Percentiles rank a stretch among this genome's conserved stretches.
phyloP scores from a whole-genome alignment of 139 green algal genomes.

The Chlorella vulgaris region DNA sequence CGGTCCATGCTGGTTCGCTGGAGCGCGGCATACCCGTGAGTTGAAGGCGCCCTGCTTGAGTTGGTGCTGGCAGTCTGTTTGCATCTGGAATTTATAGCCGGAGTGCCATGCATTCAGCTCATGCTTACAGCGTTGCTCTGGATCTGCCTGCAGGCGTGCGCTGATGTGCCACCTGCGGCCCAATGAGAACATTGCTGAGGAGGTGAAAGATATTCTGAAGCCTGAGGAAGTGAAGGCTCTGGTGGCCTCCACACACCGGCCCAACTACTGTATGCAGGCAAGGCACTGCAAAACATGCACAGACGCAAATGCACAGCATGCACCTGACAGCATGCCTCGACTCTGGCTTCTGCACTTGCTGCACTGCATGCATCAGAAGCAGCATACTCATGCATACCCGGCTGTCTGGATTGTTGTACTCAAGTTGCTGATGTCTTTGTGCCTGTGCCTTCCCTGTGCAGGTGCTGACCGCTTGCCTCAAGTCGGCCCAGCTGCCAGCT shows the following conservation, averaged over 20 bases:
- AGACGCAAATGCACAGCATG: neutral
- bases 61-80: neutral
- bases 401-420: no score
- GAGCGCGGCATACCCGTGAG: slow-evolving; percentile 30
- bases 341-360: no score
- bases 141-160: neutral
- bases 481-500: slow-evolving; percentile 20
- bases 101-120: neutral
- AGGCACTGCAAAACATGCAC: no score
- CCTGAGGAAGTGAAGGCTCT: slow-evolving; percentile 36
- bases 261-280: slow-evolving; percentile 37
- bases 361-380: neutral
- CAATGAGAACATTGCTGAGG: slow-evolving; percentile 17
- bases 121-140: no score
- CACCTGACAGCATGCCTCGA: neutral
- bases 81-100: neutral
- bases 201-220: slow-evolving; percentile 27
- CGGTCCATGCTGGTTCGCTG: slow-evolving; percentile 42
- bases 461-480: slow-evolving; percentile 21
- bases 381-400: neutral
- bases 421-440: no score
- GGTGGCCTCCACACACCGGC: slow-evolving; percentile 39
- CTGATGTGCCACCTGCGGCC: slow-evolving; percentile 32
- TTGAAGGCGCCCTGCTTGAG: neutral
- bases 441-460: no score